These are phyloP conservation scores for Dendrostoma leiphaemia DNA, from an alignment of 2,329 filamentous ascomycete species.

Conservation along the genomic window DNA sequence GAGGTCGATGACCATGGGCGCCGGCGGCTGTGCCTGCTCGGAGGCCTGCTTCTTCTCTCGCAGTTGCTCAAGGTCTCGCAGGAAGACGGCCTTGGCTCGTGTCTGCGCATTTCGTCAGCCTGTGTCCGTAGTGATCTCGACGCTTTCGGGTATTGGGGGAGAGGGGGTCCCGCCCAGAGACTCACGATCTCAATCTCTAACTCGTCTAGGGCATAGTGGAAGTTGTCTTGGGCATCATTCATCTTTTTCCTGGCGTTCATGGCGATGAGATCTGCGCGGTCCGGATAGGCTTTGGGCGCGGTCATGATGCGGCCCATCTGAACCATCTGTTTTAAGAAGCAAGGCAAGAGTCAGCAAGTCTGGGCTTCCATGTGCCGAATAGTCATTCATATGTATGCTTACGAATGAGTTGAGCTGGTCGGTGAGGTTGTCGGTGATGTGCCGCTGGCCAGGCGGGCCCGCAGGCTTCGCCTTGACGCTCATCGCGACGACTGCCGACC, in stretches of 20 bases:
- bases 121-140: neutral
- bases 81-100: constrained; percentile 17
- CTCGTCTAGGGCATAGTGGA: constrained; percentile 19
- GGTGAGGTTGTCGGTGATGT: constrained; percentile 16
- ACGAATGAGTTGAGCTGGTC: constrained; percentile 16
- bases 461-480: neutral
- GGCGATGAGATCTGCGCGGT: constrained; percentile 11
- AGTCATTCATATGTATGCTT: no score
- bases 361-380: no score
- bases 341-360: neutral
- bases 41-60: constrained; percentile 4
- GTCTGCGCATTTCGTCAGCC: constrained; percentile 10
- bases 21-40: constrained; percentile 15
- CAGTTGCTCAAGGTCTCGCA: constrained; percentile 16
- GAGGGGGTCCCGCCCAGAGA: neutral
- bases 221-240: constrained; percentile 13
- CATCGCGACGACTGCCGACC: neutral
- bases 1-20: constrained; percentile 19
- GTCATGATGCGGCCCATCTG: constrained; percentile 18
- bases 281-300: constrained; percentile 3
- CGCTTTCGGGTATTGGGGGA: neutral
- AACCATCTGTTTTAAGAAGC: constrained; percentile 14
- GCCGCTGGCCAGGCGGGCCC: constrained; percentile 5
- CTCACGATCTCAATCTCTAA: constrained; percentile 19
- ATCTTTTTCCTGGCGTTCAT: constrained; percentile 17